A percentile compares a stretch with the other conserved stretches of the same genome.
Evolutionary conservation across 768 basidiomycete genomes (phyloP).

Genomic region (Cystobasidium onofrii): DNA sequence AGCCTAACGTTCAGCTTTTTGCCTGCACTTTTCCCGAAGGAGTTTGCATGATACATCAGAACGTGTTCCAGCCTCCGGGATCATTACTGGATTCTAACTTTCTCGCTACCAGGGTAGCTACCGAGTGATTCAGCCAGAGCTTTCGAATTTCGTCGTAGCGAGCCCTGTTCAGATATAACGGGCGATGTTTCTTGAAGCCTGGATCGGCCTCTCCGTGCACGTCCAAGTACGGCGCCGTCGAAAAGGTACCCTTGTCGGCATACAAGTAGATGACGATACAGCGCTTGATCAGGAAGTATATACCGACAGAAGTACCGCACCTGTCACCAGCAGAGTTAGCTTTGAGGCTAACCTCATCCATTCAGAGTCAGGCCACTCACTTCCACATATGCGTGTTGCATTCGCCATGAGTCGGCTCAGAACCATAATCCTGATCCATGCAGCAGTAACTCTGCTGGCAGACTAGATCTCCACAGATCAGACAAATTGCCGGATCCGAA

Average conservation of each 20-base stretch:
- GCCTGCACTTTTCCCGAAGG: no score
- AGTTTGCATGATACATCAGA: conserved; percentile 53
- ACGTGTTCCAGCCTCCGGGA: conserved; percentile 85
- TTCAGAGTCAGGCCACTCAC: conserved; percentile 53
- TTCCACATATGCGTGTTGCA: conserved; percentile 92
- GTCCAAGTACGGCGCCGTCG: conserved; percentile 82
- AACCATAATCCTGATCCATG: conserved; percentile 51
- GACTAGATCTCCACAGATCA: conserved; percentile 76
- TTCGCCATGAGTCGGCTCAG: conserved; percentile 64
- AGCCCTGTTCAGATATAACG: conserved; percentile 74
- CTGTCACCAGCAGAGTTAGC: conserved; percentile 48
- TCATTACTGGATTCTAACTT: conserved; percentile 79
- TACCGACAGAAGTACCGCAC: conserved; percentile 77
- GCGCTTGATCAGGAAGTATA: conserved; percentile 85
- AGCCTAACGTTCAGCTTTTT: no score
- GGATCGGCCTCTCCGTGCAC: conserved; percentile 87
- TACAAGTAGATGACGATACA: conserved; percentile 84
- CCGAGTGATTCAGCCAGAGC: conserved; percentile 79
- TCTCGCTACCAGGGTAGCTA: conserved; percentile 80
- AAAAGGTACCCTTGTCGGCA: conserved; percentile 78
- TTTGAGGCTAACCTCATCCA: no score
- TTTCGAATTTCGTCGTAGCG: conserved; percentile 87
- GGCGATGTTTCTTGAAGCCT: conserved; percentile 47
- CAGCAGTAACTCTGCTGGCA: conserved; percentile 94
- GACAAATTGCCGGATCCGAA: conserved; percentile 76